Base-by-base conservation (phyloP, 163 green algal genomes). In the Scenedesmus sp. region DNA sequence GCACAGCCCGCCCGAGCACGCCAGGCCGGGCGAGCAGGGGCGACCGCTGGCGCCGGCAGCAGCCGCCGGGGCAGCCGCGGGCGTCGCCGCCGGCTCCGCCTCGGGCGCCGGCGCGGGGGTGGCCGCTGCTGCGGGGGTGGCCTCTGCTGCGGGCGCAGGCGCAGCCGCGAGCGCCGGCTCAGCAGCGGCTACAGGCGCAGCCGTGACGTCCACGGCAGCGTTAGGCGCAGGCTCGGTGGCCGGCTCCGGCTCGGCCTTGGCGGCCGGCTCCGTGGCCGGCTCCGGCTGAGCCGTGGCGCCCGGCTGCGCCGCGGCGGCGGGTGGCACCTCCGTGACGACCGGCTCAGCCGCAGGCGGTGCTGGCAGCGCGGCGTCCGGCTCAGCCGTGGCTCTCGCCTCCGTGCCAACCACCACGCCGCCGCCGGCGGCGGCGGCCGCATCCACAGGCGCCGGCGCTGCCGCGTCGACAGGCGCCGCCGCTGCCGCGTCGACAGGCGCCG, bases 121-220 rank as follows among this genome's bases (percentile, higher is more conserved):
- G 56, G 28, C 36, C 28, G 39, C 56, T 44, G 56, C 56, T 64
- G 56, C 39, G 28, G 56, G 36, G 26, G 56, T 64, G 56, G 56
- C 1, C 42, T 9, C 31, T 51, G 31, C 51, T 66, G 67, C 28
- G 22, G 56, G 28, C 1, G 4, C 56, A 64, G 56, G 11, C n/a
- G 56, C n/a, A n/a, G n/a, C n/a, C n/a, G n/a, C n/a, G n/a, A n/a
- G n/a, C n/a, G n/a, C n/a, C n/a, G n/a, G n/a, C n/a, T n/a, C 26
- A 10, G 56, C 56, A 44, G 28, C 28, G 11, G 56, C 39, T 64
- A 28, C 15, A 11, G 28, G 36, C 28, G 22, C n/a, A 29, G 56
- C 26, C 28, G 56, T 64, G 26, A 29, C 56, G 2, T 14, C 56
- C 10, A 29, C 56, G n/a, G 28, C 26, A 64, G 56, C 28, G 11